Base-by-base conservation (phyloP, 345 rosid species). In the Cardamine resedifolia region DNA sequence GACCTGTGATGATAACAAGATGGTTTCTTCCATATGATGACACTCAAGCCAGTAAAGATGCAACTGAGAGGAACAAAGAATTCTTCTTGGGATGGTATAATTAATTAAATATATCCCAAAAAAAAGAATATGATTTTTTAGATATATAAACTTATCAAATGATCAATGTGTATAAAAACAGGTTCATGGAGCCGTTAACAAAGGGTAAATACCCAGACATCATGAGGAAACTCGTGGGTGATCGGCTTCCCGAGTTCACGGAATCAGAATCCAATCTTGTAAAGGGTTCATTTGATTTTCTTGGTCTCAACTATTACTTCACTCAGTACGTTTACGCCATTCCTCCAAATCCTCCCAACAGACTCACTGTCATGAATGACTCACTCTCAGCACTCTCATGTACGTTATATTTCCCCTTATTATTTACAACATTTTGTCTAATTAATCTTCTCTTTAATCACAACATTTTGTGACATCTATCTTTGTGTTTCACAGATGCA, bases 1-100 rank as follows among this genome's bases (percentile, higher is more conserved):
- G 78, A 60, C 62, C 68, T 7, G 74, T 75, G 50, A 75, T 75
- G 74, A 68, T 75, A 49, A 75, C 78, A 15, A 68, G 78, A 75
- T 43, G 78, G 73, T 68, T 68, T 61, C 78, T 75, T 23, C 74
- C 78, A 30, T 60, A 0, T 31, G 20, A 75, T 52, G 3, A 51
- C 2, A n/a, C 23, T 59, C 1, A 2, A 12, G 56, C 20, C 0
- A 59, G 27, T 18, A 3, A 4, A 75, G 31, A 4, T 0, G 78
- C 78, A 20, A 60, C 78, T 14, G 52, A 41, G 39, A 33, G 73
- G 61, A 53, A 9, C 5, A 59, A 51, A 51, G 68, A 30, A 21
- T 75, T 75, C 56, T 75, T 75, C 64, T 18, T 50, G 2, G 67
- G 72, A 58, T 74, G 78, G 78, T 73, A 73, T n/a, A n/a, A n/a